phyloP scores from a whole-genome alignment of 768 basidiomycete species.

The Lenzites betulinus region DNA sequence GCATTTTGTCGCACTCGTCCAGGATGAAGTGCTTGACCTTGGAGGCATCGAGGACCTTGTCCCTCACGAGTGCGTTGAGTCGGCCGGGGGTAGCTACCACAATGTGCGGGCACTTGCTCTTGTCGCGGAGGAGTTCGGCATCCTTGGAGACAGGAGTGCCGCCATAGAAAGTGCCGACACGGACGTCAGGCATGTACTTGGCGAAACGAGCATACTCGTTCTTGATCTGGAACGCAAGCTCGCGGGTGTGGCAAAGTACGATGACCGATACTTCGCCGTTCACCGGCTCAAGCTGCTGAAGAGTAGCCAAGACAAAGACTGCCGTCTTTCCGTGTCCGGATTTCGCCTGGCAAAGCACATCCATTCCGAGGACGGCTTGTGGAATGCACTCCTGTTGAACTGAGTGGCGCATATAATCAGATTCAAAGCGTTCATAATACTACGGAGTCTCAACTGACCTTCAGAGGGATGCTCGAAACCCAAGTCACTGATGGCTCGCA shows the following conservation, averaged over 20 bases:
- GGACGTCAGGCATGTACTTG: constrained; percentile 99
- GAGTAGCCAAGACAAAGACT: constrained; percentile 95
- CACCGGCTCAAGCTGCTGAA: constrained; percentile 97
- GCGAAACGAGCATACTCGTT: constrained; percentile 99
- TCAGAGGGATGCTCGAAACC: constrained; percentile 99
- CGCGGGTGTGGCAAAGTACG: constrained; percentile 98
- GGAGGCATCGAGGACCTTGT: constrained; percentile 93
- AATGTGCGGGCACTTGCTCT: constrained; percentile 97
- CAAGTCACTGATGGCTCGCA: constrained; percentile 98
- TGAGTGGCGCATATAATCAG: constrained; percentile 34
- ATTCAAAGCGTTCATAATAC: not conserved
- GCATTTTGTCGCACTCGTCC: constrained; percentile 99
- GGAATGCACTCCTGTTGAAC: constrained; percentile 99
- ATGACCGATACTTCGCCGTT: constrained; percentile 98
- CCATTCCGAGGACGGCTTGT: constrained; percentile 99
- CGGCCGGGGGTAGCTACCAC: constrained; percentile 98
- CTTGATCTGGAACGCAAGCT: constrained; percentile 99
- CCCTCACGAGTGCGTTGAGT: constrained; percentile 91
- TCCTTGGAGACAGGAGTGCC: constrained; percentile 95
- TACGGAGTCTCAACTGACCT: constrained; percentile 53
- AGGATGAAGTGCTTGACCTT: constrained; percentile 99
- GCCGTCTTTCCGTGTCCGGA: constrained; percentile 99
- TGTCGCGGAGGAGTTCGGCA: constrained; percentile 90
- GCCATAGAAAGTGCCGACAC: constrained; percentile 97
- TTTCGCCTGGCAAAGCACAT: constrained; percentile 99